Percentiles rank a stretch among this genome's conserved stretches.
Evolutionary conservation across 73 alveolate species (phyloP).

Genomic region (Effrenium voratum): DNA sequence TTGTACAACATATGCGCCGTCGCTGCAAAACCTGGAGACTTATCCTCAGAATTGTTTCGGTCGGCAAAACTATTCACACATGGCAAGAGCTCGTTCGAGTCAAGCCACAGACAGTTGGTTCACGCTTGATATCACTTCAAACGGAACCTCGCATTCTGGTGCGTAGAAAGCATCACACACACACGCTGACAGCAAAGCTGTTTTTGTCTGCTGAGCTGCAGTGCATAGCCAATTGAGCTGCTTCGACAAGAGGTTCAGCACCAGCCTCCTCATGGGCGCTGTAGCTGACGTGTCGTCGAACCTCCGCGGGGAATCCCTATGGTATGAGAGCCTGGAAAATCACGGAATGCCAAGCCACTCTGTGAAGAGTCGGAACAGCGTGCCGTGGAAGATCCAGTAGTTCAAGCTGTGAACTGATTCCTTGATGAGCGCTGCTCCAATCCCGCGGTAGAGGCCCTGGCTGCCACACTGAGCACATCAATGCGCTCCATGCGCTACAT

Average conservation of each 20-base stretch:
- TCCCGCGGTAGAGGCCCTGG: conserved; percentile 76
- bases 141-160: background rate
- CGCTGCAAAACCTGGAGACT: conserved; percentile 40
- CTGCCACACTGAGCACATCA: background rate
- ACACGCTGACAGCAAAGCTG: background rate
- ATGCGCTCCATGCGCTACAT: background rate
- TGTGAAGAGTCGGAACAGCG: conserved; percentile 67
- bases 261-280: conserved; percentile 55
- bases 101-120: conserved; percentile 67
- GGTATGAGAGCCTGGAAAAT: background rate
- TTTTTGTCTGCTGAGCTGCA: background rate
- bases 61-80: no score
- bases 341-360: background rate
- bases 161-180: background rate
- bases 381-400: conserved; percentile 93
- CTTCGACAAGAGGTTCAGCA: conserved; percentile 36
- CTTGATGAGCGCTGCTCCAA: conserved; percentile 81
- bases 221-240: conserved; percentile 69
- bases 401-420: conserved; percentile 80
- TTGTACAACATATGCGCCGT: conserved; percentile 50
- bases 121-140: conserved; percentile 87
- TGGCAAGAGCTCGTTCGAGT: background rate
- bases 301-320: background rate
- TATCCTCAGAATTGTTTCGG: background rate
- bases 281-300: conserved; percentile 61